Evolutionary conservation across 495 filamentous ascomycete species (phyloP), one percentile per base, ranked within the genome.

Genomic region (Melanomma pulvis-pyrius): DNA sequence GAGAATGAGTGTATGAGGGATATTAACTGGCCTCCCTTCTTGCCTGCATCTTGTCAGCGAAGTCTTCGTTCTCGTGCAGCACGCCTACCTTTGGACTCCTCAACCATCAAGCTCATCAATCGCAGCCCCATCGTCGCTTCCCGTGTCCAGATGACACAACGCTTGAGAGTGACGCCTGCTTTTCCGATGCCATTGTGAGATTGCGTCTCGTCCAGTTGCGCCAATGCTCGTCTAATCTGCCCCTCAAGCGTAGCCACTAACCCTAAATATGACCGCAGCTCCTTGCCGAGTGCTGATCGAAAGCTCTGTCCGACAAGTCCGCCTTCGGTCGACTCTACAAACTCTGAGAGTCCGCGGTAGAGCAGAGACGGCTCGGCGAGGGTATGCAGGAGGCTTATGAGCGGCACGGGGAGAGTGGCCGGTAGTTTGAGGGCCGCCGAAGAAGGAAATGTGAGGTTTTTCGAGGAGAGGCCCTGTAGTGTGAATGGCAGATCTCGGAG

Each of bases 111-210:
- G 66, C 89, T 93, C 92, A 99, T 92, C 56, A 99, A 80, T 19
- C 96, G 90, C 68, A 99, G 78, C 0, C 92, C 94, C 91, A 98
- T 96, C 4, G 96, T 97, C 6, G 96, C 92, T 76, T 98, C 96
- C 66, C 93, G 86, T 6, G 92, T 97, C 96, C 96, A 99, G 17
- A 99, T 88, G 21, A 98, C 89, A 73, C 94, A 99, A 62, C 96
- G 83, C 73, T 97, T 98, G 51, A 99, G 79, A 0, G 94, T 98
- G 25, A 99, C 93, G n/a, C 92, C 92, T 8, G 90, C 90, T 69
- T 92, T 96, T 12, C 91, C 87, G 47, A 93, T 83, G 11, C 87
- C 86, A 36, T 83, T 83, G 59, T 86, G 79, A 0, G 87, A 82
- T 26, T 87, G 84, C 19, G 77, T 81, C 44, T 86, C 84, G 69